Base-by-base conservation (phyloP, 2,329 filamentous ascomycete genomes). In the Lasiodiplodia theobromae region DNA sequence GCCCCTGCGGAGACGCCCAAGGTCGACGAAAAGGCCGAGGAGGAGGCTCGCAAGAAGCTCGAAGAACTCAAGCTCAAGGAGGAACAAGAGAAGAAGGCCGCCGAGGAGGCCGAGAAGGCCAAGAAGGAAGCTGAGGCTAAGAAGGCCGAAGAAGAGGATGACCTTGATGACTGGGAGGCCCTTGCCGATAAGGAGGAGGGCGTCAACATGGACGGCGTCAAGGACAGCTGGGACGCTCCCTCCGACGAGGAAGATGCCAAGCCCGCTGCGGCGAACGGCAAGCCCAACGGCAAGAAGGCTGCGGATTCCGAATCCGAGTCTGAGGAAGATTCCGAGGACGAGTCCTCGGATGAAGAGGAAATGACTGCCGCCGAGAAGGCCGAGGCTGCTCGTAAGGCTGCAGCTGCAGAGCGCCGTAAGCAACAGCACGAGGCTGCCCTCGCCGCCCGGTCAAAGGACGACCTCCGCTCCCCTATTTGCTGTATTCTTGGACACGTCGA, bases 401-500 rank as follows among this genome's bases (percentile, higher is more conserved):
- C 97, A 77, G 94, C 94, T 54, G 92, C 93, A 18, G 93, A 96
- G 75, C 89, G 95, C 77, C 89, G 95, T 76, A 92, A 94, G 82
- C 93, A 93, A 82, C 92, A 94, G 69, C 93, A 97, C 79, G 93
- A 97, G 81, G 95, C 94, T 71, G 96, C 96, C 21, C 82, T 97
- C 77, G 94, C 93, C 54, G 94, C 95, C 60, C 89, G 94, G 70
- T 98, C 95, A 25, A 94, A 92, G 82, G 94, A 99, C 79, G 91
- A 99, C 81, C 88, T 99, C 68, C 93, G 96, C 69, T 98, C 96
- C 51, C 96, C 96, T 66, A 99, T 99, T 82, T 98, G 96, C 87
- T 98, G 95, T 91, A 99, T 99, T 87, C 89, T 99, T 72, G 96
- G 96, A 76, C 96, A 99, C 88, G 96, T 99, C 88, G 96, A 99